phyloP scores from a whole-genome alignment of 306 rosid species.

The Rubus parviflorus region DNA sequence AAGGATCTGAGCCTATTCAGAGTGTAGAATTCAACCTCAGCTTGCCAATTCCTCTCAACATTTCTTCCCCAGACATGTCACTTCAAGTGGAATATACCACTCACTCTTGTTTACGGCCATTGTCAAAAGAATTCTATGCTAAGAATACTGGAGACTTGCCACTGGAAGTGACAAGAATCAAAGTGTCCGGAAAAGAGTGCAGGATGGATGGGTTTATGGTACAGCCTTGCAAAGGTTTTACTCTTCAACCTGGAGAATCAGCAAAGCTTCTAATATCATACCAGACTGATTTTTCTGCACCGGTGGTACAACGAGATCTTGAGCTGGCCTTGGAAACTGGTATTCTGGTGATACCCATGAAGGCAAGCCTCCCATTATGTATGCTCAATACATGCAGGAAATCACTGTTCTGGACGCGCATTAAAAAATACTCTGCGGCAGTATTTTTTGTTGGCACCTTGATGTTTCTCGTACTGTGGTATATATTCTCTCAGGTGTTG shows the following conservation, averaged over 20 bases:
- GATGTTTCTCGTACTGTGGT: slow-evolving; percentile 47
- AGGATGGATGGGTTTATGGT: slow-evolving; percentile 75
- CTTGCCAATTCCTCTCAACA: slow-evolving; percentile 47
- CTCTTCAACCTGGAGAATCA: slow-evolving; percentile 66
- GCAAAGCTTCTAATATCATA: slow-evolving; percentile 59
- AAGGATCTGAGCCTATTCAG: slow-evolving; percentile 55
- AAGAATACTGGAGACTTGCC: slow-evolving; percentile 88
- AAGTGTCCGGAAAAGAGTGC: slow-evolving; percentile 81
- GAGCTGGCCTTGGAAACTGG: slow-evolving; percentile 78
- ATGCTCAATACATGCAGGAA: slow-evolving; percentile 68
- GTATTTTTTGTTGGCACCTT: slow-evolving; percentile 45
- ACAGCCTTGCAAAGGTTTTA: slow-evolving; percentile 59
- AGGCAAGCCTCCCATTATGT: slow-evolving; percentile 63
- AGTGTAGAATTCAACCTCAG: slow-evolving; percentile 65
- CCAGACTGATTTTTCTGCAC: slow-evolving; percentile 73
- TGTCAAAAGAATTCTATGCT: slow-evolving; percentile 65
- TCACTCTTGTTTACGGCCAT: slow-evolving; percentile 58
- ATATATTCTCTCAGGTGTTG: slow-evolving; percentile 43
- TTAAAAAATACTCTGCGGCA: slow-evolving; percentile 54
- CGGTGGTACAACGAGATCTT: slow-evolving; percentile 71
- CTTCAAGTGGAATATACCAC: slow-evolving; percentile 46
- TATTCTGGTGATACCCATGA: slow-evolving; percentile 73
- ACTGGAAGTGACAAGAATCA: slow-evolving; percentile 61
- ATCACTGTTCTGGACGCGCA: slow-evolving; percentile 63
- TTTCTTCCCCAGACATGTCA: slow-evolving; percentile 57